A percentile compares a stretch with the other conserved stretches of the same genome.
Evolutionary conservation across 345 rosid genomes (phyloP).

Genomic region (Citrus reticulata): DNA sequence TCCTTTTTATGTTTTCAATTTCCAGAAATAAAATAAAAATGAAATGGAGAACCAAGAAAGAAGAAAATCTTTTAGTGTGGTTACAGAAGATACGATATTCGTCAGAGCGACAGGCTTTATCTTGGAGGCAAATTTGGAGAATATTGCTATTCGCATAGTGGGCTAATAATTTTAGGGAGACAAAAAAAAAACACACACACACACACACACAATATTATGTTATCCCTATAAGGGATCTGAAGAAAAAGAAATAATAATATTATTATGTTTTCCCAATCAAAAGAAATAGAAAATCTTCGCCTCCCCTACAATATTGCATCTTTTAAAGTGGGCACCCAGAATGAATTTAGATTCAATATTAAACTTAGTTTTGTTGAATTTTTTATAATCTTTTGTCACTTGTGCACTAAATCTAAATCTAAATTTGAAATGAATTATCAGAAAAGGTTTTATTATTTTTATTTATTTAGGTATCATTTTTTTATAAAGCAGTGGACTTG

Average conservation of each 20-base stretch:
- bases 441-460: no score
- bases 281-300: neutral
- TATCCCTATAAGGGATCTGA: slow-evolving; percentile 8
- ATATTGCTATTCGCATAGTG: slow-evolving; percentile 18
- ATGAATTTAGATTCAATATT: neutral
- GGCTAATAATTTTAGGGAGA: slow-evolving; percentile 14
- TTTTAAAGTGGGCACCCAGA: slow-evolving; percentile 18
- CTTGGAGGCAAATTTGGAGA: neutral
- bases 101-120: neutral
- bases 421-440: neutral
- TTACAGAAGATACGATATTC: neutral
- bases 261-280: neutral
- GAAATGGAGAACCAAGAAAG: neutral
- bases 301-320: slow-evolving; percentile 19
- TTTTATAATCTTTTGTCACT: no score
- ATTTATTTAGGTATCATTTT: neutral
- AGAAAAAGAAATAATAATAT: neutral
- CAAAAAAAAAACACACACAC: neutral
- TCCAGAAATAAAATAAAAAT: neutral
- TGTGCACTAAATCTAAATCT: neutral
- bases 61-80: neutral
- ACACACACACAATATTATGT: neutral
- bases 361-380: no score
- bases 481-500: slow-evolving; percentile 16
- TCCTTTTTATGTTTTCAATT: neutral